Percentiles rank a stretch among this genome's conserved stretches.
Conservation (phyloP, 2,329 filamentous ascomycete species). For the Sphaerulina musiva region DNA sequence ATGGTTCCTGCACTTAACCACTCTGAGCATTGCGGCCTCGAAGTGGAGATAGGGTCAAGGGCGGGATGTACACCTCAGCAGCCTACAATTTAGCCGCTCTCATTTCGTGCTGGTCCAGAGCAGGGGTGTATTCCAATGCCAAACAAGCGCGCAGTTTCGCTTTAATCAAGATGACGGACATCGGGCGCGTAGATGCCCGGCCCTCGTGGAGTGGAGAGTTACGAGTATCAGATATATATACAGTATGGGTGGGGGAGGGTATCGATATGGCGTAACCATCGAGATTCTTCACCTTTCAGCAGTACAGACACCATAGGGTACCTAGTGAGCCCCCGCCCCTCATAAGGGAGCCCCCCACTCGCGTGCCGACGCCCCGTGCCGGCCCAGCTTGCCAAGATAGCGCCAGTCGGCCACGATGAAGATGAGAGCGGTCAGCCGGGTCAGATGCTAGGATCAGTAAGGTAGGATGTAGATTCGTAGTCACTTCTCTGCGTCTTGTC, state of each 20-base stretch:
- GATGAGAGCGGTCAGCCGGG: neutral
- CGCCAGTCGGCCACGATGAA: neutral
- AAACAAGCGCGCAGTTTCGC: neutral
- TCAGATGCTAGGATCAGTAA: neutral
- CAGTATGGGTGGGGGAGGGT: neutral
- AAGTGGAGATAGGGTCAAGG: neutral
- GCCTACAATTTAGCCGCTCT: neutral
- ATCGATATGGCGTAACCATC: neutral
- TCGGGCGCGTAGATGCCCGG: neutral
- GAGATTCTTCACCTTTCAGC: neutral
- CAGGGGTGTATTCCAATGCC: neutral
- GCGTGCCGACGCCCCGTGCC: constrained; percentile 9
- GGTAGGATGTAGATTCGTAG: too few relatives aligned
- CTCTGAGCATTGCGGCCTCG: neutral
- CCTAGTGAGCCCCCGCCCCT: neutral
- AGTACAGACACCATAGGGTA: neutral
- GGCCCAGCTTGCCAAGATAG: constrained; percentile 6
- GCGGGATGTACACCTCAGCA: neutral
- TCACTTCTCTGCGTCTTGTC: too few relatives aligned
- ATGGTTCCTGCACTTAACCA: neutral
- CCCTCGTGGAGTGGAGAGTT: neutral
- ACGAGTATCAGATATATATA: neutral
- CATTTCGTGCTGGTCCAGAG: neutral
- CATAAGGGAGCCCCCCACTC: neutral
- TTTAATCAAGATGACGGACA: neutral